A percentile compares a stretch with the other conserved stretches of the same genome.
phyloP scores from a whole-genome alignment of 2,329 filamentous ascomycete species.

The Fusarium compactum region DNA sequence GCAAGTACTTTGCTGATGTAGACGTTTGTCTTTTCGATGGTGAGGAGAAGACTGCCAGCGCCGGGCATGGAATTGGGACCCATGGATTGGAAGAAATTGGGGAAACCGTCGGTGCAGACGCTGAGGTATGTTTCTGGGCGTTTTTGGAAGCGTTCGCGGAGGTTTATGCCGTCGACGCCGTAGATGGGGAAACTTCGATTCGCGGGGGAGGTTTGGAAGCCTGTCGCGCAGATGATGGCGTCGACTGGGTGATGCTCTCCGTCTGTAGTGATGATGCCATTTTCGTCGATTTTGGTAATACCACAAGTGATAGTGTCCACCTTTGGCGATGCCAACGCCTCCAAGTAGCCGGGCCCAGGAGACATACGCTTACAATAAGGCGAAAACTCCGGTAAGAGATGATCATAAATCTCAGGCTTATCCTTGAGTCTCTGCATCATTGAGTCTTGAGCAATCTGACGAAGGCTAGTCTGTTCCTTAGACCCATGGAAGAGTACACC shows the following conservation, averaged over 20 bases:
- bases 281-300: background rate
- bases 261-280: background rate
- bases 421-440: conserved; percentile 4
- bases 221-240: conserved; percentile 7
- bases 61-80: conserved; percentile 16
- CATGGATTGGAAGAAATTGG: conserved; percentile 25
- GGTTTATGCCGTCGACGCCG: background rate
- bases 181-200: conserved; percentile 22
- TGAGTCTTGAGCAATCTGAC: background rate
- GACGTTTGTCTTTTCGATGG: conserved; percentile 16
- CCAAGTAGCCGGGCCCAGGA: conserved; percentile 12
- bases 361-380: conserved; percentile 25
- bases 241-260: conserved; percentile 7
- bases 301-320: conserved; percentile 9
- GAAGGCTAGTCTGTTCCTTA: conserved; percentile 2
- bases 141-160: conserved; percentile 17
- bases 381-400: conserved; percentile 8
- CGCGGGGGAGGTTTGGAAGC: conserved; percentile 19
- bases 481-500: conserved; percentile 10
- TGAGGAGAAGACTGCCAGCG: background rate
- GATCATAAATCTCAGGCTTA: conserved; percentile 11
- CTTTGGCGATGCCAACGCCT: conserved; percentile 16
- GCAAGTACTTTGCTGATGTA: conserved; percentile 11
- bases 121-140: conserved; percentile 24
- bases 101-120: conserved; percentile 22